Conservation (phyloP, 179 eudicot genomes). For the Gypsophila paniculata region DNA sequence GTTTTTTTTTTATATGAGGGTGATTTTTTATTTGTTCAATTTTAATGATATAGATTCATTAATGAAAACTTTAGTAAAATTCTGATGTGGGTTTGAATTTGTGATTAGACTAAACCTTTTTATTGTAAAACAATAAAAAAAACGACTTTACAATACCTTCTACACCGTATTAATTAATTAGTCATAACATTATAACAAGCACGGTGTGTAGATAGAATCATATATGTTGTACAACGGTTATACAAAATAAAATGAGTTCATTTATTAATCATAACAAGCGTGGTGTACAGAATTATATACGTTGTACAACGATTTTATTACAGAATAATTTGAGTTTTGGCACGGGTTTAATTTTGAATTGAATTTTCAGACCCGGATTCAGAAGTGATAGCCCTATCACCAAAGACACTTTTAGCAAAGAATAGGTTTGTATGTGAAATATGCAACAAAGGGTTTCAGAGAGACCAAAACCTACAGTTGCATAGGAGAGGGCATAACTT, state of each 20-base stretch:
- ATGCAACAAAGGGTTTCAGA: constrained; percentile 64
- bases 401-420: constrained; percentile 48
- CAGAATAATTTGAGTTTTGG: background rate
- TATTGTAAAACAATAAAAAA: background rate
- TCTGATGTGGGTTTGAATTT: constrained; percentile 23
- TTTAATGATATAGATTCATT: background rate
- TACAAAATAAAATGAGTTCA: too few relatives aligned
- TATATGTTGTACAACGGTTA: too few relatives aligned
- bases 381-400: constrained; percentile 57
- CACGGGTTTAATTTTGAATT: background rate
- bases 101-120: constrained; percentile 1
- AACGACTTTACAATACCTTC: too few relatives aligned
- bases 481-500: constrained; percentile 62
- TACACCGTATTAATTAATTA: too few relatives aligned
- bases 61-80: background rate
- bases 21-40: background rate
- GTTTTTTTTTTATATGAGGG: background rate
- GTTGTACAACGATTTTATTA: too few relatives aligned
- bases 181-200: too few relatives aligned
- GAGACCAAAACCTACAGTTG: constrained; percentile 60
- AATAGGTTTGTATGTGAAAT: constrained; percentile 60
- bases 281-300: too few relatives aligned
- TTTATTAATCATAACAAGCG: too few relatives aligned
- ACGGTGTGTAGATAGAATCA: too few relatives aligned
- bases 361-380: constrained; percentile 43